A percentile compares a stretch with the other conserved stretches of the same genome.
Evolutionary conservation across 2,329 filamentous ascomycete genomes (phyloP).

Genomic region (Xylaria sp.): DNA sequence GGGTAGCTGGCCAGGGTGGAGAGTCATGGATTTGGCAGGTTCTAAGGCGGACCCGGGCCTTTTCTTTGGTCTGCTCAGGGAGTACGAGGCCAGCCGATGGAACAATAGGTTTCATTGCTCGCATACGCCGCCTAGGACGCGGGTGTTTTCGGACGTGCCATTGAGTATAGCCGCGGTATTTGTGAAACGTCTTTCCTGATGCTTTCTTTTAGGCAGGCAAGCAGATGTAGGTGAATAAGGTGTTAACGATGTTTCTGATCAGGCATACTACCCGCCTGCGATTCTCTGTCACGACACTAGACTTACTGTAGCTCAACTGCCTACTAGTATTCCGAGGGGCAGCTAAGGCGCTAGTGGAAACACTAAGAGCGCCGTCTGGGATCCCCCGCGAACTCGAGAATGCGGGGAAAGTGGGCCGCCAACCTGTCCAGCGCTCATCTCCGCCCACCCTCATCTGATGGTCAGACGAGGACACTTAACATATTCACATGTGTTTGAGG

Average conservation of each 20-base stretch:
- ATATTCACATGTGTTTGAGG: not conserved
- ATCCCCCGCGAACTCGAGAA: slow-evolving; percentile 10
- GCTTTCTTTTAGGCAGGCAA: slow-evolving; percentile 16
- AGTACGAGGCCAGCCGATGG: slow-evolving; percentile 4
- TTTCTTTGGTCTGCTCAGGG: not conserved
- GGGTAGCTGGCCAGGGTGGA: slow-evolving; percentile 12
- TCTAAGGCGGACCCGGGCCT: slow-evolving; percentile 10
- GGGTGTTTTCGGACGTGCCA: slow-evolving; percentile 23
- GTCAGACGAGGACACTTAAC: slow-evolving; percentile 1
- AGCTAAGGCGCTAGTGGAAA: not conserved
- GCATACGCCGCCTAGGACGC: not conserved
- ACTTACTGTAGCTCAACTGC: too few relatives aligned
- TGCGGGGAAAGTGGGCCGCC: slow-evolving; percentile 18
- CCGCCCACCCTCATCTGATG: slow-evolving; percentile 10
- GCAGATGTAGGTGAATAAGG: not conserved
- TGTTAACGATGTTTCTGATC: too few relatives aligned
- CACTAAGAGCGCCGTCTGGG: not conserved
- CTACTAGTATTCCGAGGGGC: too few relatives aligned
- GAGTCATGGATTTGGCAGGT: slow-evolving; percentile 25
- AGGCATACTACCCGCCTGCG: too few relatives aligned
- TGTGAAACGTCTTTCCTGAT: slow-evolving; percentile 3
- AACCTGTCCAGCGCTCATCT: not conserved
- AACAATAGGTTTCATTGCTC: slow-evolving; percentile 13
- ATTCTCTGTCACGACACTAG: too few relatives aligned
- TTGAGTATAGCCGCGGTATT: slow-evolving; percentile 16